A percentile compares a stretch with the other conserved stretches of the same genome.
Evolutionary conservation across 208 protist species (phyloP).

Genomic region (Acanthamoeba triangularis): DNA sequence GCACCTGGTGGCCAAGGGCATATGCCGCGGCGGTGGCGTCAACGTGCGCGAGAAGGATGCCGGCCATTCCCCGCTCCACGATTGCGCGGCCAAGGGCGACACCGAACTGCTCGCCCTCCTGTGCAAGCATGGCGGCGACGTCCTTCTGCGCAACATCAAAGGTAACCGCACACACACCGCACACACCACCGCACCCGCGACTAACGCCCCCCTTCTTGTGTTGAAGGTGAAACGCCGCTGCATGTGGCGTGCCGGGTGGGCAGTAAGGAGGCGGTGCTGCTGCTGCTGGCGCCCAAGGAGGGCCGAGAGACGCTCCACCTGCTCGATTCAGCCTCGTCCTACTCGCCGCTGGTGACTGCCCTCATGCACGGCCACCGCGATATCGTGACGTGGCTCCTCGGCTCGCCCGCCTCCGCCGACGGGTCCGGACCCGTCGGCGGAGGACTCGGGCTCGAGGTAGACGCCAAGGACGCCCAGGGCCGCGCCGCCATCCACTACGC

Average conservation of each 20-base stretch:
- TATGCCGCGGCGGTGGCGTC: conserved; percentile 32
- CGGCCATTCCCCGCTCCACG: conserved; percentile 10
- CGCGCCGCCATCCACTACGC: conserved; percentile 40
- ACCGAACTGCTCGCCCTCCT: conserved; percentile 44
- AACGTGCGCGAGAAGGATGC: conserved; percentile 52
- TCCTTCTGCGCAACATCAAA: background rate
- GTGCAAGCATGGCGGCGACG: conserved; percentile 45
- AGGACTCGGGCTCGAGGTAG: background rate
- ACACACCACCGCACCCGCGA: background rate
- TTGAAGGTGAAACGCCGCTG: conserved; percentile 6
- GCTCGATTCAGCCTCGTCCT: background rate
- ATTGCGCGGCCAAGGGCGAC: conserved; percentile 7
- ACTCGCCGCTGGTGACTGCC: conserved; percentile 28
- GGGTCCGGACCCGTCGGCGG: too few relatives aligned
- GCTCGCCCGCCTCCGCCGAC: background rate
- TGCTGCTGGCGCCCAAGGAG: conserved; percentile 1
- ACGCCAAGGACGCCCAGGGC: conserved; percentile 29
- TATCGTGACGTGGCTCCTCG: background rate
- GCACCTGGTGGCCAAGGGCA: background rate
- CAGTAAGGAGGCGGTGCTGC: background rate
- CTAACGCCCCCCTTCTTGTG: background rate
- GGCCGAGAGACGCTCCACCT: conserved; percentile 22
- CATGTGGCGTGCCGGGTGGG: conserved; percentile 23
- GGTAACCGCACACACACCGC: background rate
- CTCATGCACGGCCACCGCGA: conserved; percentile 22